Evolutionary conservation across 164 flowering plant genomes (phyloP), one percentile per base, ranked within the genome.

Genomic region (Aristolochia fimbriata): DNA sequence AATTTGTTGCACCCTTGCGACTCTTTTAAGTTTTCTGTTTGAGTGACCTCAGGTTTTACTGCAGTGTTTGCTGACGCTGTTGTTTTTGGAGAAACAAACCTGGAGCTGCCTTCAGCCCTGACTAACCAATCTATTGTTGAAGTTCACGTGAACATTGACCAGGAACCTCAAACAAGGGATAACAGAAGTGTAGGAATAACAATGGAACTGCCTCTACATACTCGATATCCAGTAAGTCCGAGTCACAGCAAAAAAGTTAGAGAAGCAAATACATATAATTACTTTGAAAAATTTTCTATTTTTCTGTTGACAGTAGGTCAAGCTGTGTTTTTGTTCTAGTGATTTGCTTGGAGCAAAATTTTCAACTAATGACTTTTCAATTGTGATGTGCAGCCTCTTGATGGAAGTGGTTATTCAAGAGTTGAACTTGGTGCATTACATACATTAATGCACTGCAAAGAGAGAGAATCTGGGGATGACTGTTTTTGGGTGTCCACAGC

Each of bases 61-160:
- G 71, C 83, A 93, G 96, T 76, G 3, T 86, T 80, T 54, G 54
- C 21, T 20, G 83, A 74, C 65, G 82, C 82, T 37, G 80, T 78
- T 68, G 96, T 87, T 50, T 83, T 86, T 73, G 99, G 99, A 60
- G 99, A 94, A 55, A 83, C 88, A 15, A 85, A 94, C 75, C 74
- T 94, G 75, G 99, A 94, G 69, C 70, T 84, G 61, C 99, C 96
- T 56, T 76, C 95, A 23, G 70, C 84, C 60, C 79, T 65, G 51
- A 83, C 96, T 51, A 83, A 83, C 58, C 70, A 71, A 25, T 81
- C 97, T 30, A 73, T 70, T 63, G 91, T 94, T 66, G 99, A 91
- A 67, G 59, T 94, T 71, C 90, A 85, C 65, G 50, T 79, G 70
- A 69, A 76, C 64, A 54, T 82, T 55, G 76, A 68, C 60, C 62